Percentiles rank a stretch among this genome's conserved stretches.
Conservation (phyloP, 1,139 yeast species). For the Torulaspora pretoriensis region DNA sequence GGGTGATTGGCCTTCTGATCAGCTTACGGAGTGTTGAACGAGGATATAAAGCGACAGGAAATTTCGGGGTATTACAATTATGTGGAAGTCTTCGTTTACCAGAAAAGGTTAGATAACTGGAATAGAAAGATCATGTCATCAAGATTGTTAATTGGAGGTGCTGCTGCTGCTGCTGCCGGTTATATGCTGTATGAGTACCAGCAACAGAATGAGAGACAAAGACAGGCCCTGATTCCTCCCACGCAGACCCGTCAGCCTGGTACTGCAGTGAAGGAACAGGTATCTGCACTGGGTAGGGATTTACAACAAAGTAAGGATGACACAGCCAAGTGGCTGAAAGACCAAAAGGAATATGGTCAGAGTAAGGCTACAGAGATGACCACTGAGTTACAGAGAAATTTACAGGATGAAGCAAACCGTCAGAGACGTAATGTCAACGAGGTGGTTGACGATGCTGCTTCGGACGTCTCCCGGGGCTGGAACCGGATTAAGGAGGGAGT, state of each 20-base stretch:
- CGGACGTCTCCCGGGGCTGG: slow-evolving; percentile 18
- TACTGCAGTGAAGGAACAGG: slow-evolving; percentile 8
- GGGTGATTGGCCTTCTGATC: neutral
- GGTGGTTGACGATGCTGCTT: slow-evolving; percentile 15
- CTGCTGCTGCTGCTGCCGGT: slow-evolving; percentile 25
- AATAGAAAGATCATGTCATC: slow-evolving; percentile 14
- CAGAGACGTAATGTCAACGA: slow-evolving; percentile 15
- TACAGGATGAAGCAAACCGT: slow-evolving; percentile 11
- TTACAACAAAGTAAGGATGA: slow-evolving; percentile 16
- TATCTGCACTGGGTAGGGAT: slow-evolving; percentile 8
- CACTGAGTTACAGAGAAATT: slow-evolving; percentile 14
- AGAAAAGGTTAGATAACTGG: neutral
- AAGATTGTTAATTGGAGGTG: slow-evolving; percentile 22
- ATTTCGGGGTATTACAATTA: neutral
- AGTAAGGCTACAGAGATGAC: slow-evolving; percentile 14
- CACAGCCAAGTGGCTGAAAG: slow-evolving; percentile 19
- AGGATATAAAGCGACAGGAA: slow-evolving; percentile 4
- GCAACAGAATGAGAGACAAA: slow-evolving; percentile 20
- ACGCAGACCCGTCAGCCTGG: slow-evolving; percentile 8
- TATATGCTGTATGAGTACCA: slow-evolving; percentile 22
- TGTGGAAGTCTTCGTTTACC: neutral
- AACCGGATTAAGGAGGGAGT: slow-evolving; percentile 23
- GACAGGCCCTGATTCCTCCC: slow-evolving; percentile 12
- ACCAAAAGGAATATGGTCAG: slow-evolving; percentile 17
- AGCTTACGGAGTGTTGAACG: neutral